A percentile compares a stretch with the other conserved stretches of the same genome.
Conservation (phyloP, 257 asterid species). For the Scutellaria galericulata region DNA sequence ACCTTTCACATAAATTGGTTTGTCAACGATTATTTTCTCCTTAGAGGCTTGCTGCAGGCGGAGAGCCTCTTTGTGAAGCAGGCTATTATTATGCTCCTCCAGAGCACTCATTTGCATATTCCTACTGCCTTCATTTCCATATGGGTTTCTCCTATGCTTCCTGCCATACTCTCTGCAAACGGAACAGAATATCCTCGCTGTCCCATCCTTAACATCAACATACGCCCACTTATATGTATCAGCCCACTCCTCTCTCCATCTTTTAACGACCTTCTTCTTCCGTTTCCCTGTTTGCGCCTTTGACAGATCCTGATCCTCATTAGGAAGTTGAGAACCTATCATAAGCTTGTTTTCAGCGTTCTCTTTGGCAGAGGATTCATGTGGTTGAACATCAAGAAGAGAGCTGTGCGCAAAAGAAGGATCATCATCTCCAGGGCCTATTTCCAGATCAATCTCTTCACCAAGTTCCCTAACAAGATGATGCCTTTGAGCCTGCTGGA, state of each 20-base stretch:
- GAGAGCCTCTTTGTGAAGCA: slow-evolving; percentile 99
- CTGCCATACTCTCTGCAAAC: slow-evolving; percentile 98
- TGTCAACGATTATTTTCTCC: slow-evolving; percentile 83
- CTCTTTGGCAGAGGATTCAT: slow-evolving; percentile 82
- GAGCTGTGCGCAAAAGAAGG: slow-evolving; percentile 69
- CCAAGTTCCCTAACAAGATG: slow-evolving; percentile 89
- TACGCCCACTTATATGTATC: slow-evolving; percentile 99
- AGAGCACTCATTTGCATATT: slow-evolving; percentile 99
- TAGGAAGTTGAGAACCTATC: slow-evolving; percentile 65
- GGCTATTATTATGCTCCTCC: slow-evolving; percentile 97
- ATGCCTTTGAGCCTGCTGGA: slow-evolving; percentile 96
- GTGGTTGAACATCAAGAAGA: slow-evolving; percentile 73
- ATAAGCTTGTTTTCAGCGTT: slow-evolving; percentile 71
- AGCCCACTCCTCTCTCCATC: slow-evolving; percentile 99
- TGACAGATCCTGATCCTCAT: slow-evolving; percentile 72
- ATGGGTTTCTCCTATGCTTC: slow-evolving; percentile 97
- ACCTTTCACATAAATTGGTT: slow-evolving; percentile 95
- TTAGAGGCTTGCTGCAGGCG: slow-evolving; percentile 96
- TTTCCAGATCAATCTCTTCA: slow-evolving; percentile 96
- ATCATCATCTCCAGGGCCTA: slow-evolving; percentile 90
- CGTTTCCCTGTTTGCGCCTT: slow-evolving; percentile 77
- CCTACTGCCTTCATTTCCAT: slow-evolving; percentile 99
- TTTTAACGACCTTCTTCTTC: slow-evolving; percentile 95
- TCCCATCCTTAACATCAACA: slow-evolving; percentile 90
- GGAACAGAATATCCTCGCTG: slow-evolving; percentile 96